Evolutionary conservation across 2,329 filamentous ascomycete species (phyloP), one percentile per base, ranked within the genome.

Genomic region (Tolypocladium guangdongense): DNA sequence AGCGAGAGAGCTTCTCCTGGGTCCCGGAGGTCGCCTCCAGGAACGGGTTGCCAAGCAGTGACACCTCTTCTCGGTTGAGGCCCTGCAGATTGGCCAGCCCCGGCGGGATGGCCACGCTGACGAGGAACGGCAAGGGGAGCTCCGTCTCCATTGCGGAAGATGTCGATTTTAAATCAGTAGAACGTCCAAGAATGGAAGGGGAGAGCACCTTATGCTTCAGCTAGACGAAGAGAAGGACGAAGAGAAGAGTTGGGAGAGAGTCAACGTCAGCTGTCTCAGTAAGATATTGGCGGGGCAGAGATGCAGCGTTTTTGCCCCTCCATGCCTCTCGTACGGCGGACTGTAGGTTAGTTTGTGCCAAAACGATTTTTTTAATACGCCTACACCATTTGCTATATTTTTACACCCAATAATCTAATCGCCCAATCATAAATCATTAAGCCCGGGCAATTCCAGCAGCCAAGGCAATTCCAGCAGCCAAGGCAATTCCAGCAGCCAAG

Each of bases 61-160:
- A 75, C 46, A 86, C 71, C 65, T 86, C 80, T 51, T 78, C 76
- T 55, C 71, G 72, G 36, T 66, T 78, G 55, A 86, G 72, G 54
- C 81, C 81, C 52, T 78, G 73, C 50, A 70, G 68, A 41, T 75
- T 71, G 53, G 71, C 68, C 57, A 80, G 69, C 45, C 71, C 73
- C 30, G 74, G 73, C 1, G 75, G 74, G 50, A 78, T 71, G 57
- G 76, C 72, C 56, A 84, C 76, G 62, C 77, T 76, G 67, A 83
- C 72, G 55, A 86, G 71, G 63, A 86, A 84, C 27, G 82, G 83
- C 51, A 86, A 70, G 11, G 82, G 80, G 24, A 84, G 73, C 55
- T 78, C 82, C 33, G 81, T 82, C 68, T 86, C 83, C 82, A 86
- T 86, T 57, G 8, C 38, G 36, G 33, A 49, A 27, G 32, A 36